Evolutionary conservation across 1,284 basidiomycete genomes (phyloP), one percentile per base, ranked within the genome.

Genomic region (Trametes versicolor): DNA sequence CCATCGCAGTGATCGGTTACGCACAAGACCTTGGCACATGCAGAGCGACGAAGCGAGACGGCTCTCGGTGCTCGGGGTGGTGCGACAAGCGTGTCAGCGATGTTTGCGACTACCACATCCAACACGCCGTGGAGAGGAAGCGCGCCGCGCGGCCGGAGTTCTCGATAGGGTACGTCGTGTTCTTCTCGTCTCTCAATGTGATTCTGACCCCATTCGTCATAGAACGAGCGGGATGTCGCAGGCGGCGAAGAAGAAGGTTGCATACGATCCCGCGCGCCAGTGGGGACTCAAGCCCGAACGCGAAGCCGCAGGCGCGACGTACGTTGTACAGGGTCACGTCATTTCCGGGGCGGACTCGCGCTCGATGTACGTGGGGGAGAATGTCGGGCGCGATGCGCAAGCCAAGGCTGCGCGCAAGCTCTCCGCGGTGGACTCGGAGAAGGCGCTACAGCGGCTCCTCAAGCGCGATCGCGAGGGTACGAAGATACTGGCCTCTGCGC

Each of bases 41-140:
- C 75, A 82, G 81, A 2, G 94, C 93, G 6, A 75, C 83, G 47
- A 91, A 90, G 74, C 85, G 87, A 48, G 94, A 98, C 65, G 96
- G 96, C 1, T 90, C 90, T 58, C 74, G 84, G 0, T 99, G 97
- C 73, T 87, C 87, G 12, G 85, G 87, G 51, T 99, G 96, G 96
- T 93, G 90, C 61, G 96, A 98, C 78, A 90, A 88, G 79, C 89
- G 88, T 62, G 86, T 91, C 64, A 90, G 90, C 69, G 87, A 91
- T 21, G 89, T 93, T 9, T 99, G 97, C 78, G 95, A 98, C 54
- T 98, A 87, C 77, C 97, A 98, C 78, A 78, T 97, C 32, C 89
- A 94, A 67, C 82, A 84, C 21, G 93, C 94, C 0, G 87, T 98
- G n/a, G 85, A 94, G 76, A 81, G 87, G 37, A 82, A 85, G 19